Base-by-base conservation (phyloP, 2,329 filamentous ascomycete genomes). In the Exophiala bonariae region DNA sequence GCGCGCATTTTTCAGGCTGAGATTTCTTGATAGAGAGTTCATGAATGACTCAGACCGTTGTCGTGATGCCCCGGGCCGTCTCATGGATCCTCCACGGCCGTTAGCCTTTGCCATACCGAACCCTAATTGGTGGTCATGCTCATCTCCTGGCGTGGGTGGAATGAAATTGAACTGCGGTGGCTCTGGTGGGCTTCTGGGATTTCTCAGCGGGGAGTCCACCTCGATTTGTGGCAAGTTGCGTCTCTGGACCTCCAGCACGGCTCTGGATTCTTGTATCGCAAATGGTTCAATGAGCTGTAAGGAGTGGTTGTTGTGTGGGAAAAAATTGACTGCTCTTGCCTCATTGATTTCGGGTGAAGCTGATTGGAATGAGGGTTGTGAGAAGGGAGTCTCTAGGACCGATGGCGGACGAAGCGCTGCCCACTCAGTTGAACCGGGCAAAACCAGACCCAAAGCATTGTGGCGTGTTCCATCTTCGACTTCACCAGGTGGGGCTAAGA, bases 301-400 rank as follows among this genome's bases (percentile, higher is more conserved):
- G 5, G 80, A 83, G 34, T 79, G 68, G 54, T 85, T 85, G 62
- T 81, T 81, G 63, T 85, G 82, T 2, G 81, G 75, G 52, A 77
- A 83, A 26, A 83, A 75, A 49, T 72, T 78, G 11, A 85, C 72
- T 9, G 79, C 79, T 33, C 72, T 81, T 8, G 81, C 82, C 61
- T 85, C 80, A 49, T 73, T 78, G 42, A 85, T 74, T 63, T 85
- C 81, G 0, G 76, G 76, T 1, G 77, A 79, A 56, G 55, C 76
- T 53, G 65, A 75, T 22, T 68, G 66, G 32, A 56, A 67, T 47
- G 63, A 80, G 60, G 64, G 61, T 36, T 70, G 67, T 13, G 64
- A 66, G 41, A 75, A 74, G 0, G 71, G 72, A 1, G 77, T 79
- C 14, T 71, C 72, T 30, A 73, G 70, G 14, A 74, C 62, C 20